phyloP scores from a whole-genome alignment of 495 filamentous ascomycete genomes.

The Penicillium atrosanguineum region DNA sequence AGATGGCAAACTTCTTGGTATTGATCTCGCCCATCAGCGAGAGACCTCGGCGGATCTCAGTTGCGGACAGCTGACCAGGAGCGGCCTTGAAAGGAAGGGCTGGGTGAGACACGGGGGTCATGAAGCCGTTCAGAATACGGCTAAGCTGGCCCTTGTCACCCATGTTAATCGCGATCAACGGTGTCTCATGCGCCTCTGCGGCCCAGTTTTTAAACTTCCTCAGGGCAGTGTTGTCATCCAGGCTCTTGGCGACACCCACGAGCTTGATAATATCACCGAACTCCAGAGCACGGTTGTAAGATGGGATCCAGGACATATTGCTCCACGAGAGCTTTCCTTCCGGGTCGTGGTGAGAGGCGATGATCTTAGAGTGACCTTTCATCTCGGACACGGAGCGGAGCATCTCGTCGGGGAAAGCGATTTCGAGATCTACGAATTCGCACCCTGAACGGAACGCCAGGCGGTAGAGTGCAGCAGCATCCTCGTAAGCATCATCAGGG shows the following conservation, averaged over 20 bases:
- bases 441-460: conserved; percentile 77
- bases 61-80: conserved; percentile 88
- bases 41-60: conserved; percentile 79
- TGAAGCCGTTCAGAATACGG: conserved; percentile 83
- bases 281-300: conserved; percentile 82
- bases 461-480: conserved; percentile 70
- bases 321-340: conserved; percentile 75
- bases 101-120: conserved; percentile 95
- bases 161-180: conserved; percentile 96
- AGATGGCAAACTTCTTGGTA: conserved; percentile 76
- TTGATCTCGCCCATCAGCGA: conserved; percentile 77
- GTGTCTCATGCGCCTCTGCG: conserved; percentile 64
- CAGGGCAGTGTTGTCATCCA: conserved; percentile 85
- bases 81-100: conserved; percentile 87
- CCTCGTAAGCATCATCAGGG: conserved; percentile 69
- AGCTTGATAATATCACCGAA: conserved; percentile 94
- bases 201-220: conserved; percentile 79
- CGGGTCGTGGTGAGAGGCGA: conserved; percentile 94
- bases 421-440: conserved; percentile 92
- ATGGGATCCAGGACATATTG: conserved; percentile 82
- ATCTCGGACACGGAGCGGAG: conserved; percentile 62
- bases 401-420: conserved; percentile 75
- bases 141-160: conserved; percentile 83
- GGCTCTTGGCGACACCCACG: conserved; percentile 71
- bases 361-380: conserved; percentile 75